Conservation (phyloP, 257 asterid genomes). For the Solanum dulcamara region DNA sequence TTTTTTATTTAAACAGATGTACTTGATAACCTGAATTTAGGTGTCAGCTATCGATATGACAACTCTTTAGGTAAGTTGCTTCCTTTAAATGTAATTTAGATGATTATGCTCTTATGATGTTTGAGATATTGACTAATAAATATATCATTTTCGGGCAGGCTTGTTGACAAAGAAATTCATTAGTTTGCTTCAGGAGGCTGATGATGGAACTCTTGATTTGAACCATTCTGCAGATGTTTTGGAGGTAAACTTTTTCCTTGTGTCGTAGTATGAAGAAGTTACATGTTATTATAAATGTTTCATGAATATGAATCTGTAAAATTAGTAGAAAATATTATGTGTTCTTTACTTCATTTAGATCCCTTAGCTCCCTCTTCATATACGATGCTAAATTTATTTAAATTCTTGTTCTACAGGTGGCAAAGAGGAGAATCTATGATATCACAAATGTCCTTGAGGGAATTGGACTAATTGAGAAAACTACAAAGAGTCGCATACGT, state of each 20-base stretch:
- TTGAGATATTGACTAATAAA: not conserved
- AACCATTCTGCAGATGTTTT: constrained; percentile 51
- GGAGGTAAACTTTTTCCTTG: constrained; percentile 27
- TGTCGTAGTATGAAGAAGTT: not conserved
- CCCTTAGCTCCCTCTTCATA: not conserved
- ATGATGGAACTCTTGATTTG: constrained; percentile 69
- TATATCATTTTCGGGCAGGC: constrained; percentile 28
- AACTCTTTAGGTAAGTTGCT: constrained; percentile 64
- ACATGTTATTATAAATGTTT: not conserved
- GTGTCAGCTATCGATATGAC: constrained; percentile 49
- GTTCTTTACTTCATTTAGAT: not conserved
- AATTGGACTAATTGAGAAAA: constrained; percentile 62
- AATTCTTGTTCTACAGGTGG: constrained; percentile 40
- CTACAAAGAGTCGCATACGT: constrained; percentile 60
- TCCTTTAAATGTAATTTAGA: not conserved
- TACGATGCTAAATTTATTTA: not conserved
- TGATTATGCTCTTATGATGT: not conserved
- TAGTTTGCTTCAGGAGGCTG: constrained; percentile 38
- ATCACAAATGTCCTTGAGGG: constrained; percentile 94
- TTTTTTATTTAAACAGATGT: constrained; percentile 20
- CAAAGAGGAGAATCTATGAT: constrained; percentile 82
- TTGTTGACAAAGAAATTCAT: constrained; percentile 71
- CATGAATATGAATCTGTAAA: not conserved
- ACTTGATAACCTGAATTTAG: constrained; percentile 24
- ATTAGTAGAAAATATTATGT: not conserved